Conservation (phyloP, 768 basidiomycete species). For the Paxillus involutus region DNA sequence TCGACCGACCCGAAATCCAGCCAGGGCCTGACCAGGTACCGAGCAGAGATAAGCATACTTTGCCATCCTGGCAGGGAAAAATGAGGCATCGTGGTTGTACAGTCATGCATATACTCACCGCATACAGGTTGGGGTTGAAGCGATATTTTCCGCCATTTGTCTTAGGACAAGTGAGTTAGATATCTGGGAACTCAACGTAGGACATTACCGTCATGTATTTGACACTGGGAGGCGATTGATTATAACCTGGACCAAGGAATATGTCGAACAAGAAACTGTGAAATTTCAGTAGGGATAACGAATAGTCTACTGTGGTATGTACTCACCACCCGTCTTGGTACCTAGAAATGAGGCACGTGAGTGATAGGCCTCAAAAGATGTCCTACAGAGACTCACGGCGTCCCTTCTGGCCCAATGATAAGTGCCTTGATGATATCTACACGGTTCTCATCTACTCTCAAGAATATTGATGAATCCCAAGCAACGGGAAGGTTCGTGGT, state of each 20-base stretch:
- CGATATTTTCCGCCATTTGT: constrained; percentile 87
- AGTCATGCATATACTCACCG: constrained; percentile 45
- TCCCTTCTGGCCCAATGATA: constrained; percentile 91
- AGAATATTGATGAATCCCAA: constrained; percentile 92
- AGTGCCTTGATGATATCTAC: constrained; percentile 92
- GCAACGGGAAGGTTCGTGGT: constrained; percentile 93
- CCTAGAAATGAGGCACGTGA: constrained; percentile 35
- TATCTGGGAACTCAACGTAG: not conserved
- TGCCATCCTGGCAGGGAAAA: constrained; percentile 67
- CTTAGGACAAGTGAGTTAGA: constrained; percentile 35
- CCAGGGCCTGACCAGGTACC: constrained; percentile 95
- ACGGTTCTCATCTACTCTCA: constrained; percentile 88
- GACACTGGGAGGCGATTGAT: constrained; percentile 77
- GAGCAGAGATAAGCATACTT: constrained; percentile 89
- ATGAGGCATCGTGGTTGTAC: not conserved
- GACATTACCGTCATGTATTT: constrained; percentile 59
- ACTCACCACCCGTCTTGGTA: constrained; percentile 90
- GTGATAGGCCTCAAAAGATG: constrained; percentile 2
- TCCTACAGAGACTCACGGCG: constrained; percentile 60
- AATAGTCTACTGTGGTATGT: not conserved
- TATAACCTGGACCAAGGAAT: constrained; percentile 88
- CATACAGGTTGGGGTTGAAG: constrained; percentile 95
- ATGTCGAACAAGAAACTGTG: constrained; percentile 82
- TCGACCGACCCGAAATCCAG: constrained; percentile 89
- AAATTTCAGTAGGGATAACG: constrained; percentile 6